Conservation (phyloP, 1,139 yeast genomes). For the Candida tetrigidarum region DNA sequence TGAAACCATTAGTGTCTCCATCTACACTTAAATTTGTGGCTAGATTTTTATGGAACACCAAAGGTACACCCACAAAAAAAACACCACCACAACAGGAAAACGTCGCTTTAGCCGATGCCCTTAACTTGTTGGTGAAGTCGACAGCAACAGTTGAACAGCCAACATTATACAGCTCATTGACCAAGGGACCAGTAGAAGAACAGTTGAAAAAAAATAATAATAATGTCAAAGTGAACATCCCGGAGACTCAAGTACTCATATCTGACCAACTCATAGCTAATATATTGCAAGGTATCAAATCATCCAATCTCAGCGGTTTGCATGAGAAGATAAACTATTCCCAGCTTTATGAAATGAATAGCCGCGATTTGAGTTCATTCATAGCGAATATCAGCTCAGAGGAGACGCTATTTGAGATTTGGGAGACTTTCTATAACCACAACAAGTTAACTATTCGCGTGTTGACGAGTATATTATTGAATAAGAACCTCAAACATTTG, state of each 20-base stretch:
- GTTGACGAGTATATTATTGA: slow-evolving; percentile 33
- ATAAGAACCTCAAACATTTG: slow-evolving; percentile 28
- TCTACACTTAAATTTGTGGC: slow-evolving; percentile 10
- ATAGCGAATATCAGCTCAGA: slow-evolving; percentile 29
- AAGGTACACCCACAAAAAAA: background rate
- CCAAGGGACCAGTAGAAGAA: slow-evolving; percentile 37
- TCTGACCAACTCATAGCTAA: slow-evolving; percentile 23
- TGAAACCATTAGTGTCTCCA: slow-evolving; percentile 3
- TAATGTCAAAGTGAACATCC: background rate
- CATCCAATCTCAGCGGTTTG: slow-evolving; percentile 18
- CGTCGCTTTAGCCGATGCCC: slow-evolving; percentile 40
- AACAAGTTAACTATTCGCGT: slow-evolving; percentile 29
- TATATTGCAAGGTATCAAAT: slow-evolving; percentile 25
- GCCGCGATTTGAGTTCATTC: slow-evolving; percentile 24
- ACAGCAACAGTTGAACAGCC: slow-evolving; percentile 28
- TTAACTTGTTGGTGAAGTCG: slow-evolving; percentile 32
- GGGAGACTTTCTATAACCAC: slow-evolving; percentile 31
- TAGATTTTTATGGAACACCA: slow-evolving; percentile 15
- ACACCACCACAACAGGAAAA: slow-evolving; percentile 20
- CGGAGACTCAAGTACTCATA: slow-evolving; percentile 6
- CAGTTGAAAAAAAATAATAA: too few relatives aligned
- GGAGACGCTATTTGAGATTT: slow-evolving; percentile 29
- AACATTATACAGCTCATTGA: slow-evolving; percentile 36
- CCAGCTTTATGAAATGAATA: slow-evolving; percentile 21
- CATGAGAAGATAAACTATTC: slow-evolving; percentile 14